Conservation (phyloP, 2,329 filamentous ascomycete species). For the Exophiala mesophila region DNA sequence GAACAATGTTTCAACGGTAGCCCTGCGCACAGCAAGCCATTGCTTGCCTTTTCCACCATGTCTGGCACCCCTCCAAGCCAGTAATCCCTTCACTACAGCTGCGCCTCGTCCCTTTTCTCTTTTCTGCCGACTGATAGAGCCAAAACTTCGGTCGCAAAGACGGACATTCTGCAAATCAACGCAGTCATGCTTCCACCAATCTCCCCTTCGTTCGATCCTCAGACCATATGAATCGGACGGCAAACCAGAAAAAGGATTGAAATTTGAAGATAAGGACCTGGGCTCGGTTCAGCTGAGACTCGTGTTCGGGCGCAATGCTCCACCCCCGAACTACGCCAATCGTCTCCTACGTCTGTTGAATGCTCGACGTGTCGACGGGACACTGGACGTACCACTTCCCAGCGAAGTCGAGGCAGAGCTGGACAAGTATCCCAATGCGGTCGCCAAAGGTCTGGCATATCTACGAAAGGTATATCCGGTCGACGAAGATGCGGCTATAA, state of each 20-base stretch:
- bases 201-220: slow-evolving; percentile 10
- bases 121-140: too few species aligned
- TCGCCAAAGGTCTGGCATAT: slow-evolving; percentile 37
- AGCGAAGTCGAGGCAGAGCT: slow-evolving; percentile 34
- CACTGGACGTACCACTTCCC: slow-evolving; percentile 41
- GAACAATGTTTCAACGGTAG: slow-evolving; percentile 27
- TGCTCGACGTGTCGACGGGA: slow-evolving; percentile 40
- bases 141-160: slow-evolving; percentile 1
- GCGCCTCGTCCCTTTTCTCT: too few species aligned
- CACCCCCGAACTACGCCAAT: slow-evolving; percentile 20
- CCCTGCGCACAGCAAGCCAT: slow-evolving; percentile 20
- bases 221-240: slow-evolving; percentile 18
- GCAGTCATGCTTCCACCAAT: slow-evolving; percentile 9
- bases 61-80: not conserved
- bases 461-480: slow-evolving; percentile 39
- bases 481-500: slow-evolving; percentile 47
- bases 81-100: not conserved
- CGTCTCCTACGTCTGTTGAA: slow-evolving; percentile 36
- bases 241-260: slow-evolving; percentile 22
- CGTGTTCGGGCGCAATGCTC: slow-evolving; percentile 19
- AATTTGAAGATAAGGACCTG: slow-evolving; percentile 20
- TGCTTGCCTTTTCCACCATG: slow-evolving; percentile 16
- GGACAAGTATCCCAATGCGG: slow-evolving; percentile 26
- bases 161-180: slow-evolving; percentile 9
- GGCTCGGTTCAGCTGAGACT: slow-evolving; percentile 10